Percentiles rank a stretch among this genome's conserved stretches.
Conservation (phyloP, 2,329 filamentous ascomycete species). For the Penicillium polonicum region DNA sequence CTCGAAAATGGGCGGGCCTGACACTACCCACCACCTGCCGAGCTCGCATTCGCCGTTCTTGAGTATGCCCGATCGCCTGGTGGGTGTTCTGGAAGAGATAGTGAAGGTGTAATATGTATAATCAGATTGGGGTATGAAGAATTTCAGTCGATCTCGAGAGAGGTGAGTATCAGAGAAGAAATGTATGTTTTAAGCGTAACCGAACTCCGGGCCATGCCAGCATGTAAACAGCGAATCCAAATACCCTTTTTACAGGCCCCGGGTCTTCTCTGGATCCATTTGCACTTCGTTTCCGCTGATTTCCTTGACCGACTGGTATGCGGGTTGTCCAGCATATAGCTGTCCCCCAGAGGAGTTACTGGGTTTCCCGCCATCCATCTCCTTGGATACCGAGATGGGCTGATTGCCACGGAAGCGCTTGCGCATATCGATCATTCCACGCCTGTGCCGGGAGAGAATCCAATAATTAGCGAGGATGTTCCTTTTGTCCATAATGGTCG, state of each 20-base stretch:
- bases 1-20: constrained; percentile 23
- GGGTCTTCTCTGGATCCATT: constrained; percentile 51
- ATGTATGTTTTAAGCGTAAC: constrained; percentile 12
- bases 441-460: constrained; percentile 37
- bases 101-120: constrained; percentile 16
- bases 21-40: constrained; percentile 34
- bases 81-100: constrained; percentile 30
- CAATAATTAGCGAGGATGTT: constrained; percentile 8
- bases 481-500: background rate
- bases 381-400: constrained; percentile 69
- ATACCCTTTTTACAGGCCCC: constrained; percentile 37
- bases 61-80: constrained; percentile 37
- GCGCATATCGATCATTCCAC: constrained; percentile 96
- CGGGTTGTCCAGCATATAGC: constrained; percentile 75
- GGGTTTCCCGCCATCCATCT: constrained; percentile 54
- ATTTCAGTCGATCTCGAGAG: background rate
- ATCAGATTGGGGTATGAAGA: constrained; percentile 3
- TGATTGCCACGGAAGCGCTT: constrained; percentile 96
- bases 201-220: constrained; percentile 29
- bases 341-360: constrained; percentile 54
- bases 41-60: constrained; percentile 46
- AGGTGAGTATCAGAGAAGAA: constrained; percentile 1
- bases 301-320: constrained; percentile 65
- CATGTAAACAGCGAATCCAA: constrained; percentile 17
- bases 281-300: constrained; percentile 65